Conservation (phyloP, 73 alveolate species). For the Blepharisma stoltei region DNA sequence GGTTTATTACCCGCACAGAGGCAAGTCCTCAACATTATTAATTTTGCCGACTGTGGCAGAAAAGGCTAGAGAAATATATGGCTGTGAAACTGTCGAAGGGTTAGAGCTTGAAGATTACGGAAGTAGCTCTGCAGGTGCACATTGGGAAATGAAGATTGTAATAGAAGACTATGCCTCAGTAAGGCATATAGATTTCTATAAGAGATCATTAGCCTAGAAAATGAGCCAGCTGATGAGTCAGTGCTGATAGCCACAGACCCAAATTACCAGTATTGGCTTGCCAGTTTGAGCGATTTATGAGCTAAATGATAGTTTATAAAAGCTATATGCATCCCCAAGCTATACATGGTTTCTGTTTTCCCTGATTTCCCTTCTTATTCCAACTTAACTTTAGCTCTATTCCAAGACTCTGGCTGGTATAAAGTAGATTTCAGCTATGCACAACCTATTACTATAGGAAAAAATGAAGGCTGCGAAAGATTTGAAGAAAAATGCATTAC, state of each 20-base stretch:
- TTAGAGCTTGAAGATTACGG: slow-evolving; percentile 17
- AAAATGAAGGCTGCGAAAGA: neutral
- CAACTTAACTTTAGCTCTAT: neutral
- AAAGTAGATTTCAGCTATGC: neutral
- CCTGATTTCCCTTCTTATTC: neutral
- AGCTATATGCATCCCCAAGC: too few species aligned
- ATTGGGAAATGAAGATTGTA: neutral
- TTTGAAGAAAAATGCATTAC: neutral
- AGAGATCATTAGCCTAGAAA: too few species aligned
- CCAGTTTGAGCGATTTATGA: too few species aligned
- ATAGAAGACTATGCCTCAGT: neutral
- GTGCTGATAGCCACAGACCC: too few species aligned
- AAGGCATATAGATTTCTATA: too few species aligned
- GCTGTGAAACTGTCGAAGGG: neutral
- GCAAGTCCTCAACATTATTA: neutral
- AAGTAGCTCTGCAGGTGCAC: slow-evolving; percentile 12
- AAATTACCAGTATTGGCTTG: too few species aligned
- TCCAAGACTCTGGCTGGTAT: neutral
- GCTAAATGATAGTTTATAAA: too few species aligned
- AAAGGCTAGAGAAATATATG: neutral
- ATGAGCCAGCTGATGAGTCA: too few species aligned
- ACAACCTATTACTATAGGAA: neutral
- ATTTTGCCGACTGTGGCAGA: neutral
- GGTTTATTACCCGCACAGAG: neutral
- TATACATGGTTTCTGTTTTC: neutral